Evolutionary conservation across 202 grass and related monocot species (phyloP).

Genomic region (Schoenoplectus triqueter): DNA sequence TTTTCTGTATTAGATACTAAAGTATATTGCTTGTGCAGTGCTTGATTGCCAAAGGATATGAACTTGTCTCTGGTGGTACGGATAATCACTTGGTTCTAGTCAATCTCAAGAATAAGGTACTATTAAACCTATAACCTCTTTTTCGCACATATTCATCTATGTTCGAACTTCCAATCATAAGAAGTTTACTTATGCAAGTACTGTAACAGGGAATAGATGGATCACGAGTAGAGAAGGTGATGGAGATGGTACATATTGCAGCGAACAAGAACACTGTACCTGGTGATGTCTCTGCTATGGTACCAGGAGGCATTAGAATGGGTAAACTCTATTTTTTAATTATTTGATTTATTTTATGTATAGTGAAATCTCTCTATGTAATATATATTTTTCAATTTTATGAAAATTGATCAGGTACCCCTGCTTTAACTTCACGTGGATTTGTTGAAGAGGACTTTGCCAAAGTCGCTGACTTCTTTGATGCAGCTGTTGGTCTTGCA

Average conservation of each 20-base stretch:
- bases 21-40: slow-evolving; percentile 45
- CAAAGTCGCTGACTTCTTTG: slow-evolving; percentile 94
- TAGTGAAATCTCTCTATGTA: background rate
- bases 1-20: background rate
- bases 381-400: slow-evolving; percentile 36
- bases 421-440: slow-evolving; percentile 96
- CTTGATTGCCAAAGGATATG: slow-evolving; percentile 73
- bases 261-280: slow-evolving; percentile 98
- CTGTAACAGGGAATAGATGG: slow-evolving; percentile 83
- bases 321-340: slow-evolving; percentile 52
- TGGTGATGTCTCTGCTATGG: slow-evolving; percentile 98
- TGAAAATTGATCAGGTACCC: slow-evolving; percentile 66
- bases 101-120: slow-evolving; percentile 97
- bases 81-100: slow-evolving; percentile 99
- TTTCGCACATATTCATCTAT: background rate
- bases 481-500: slow-evolving; percentile 76
- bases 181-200: slow-evolving; percentile 32
- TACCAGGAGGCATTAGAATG: slow-evolving; percentile 99
- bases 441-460: slow-evolving; percentile 97
- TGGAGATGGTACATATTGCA: slow-evolving; percentile 95
- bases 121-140: background rate
- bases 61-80: slow-evolving; percentile 95
- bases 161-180: slow-evolving; percentile 8
- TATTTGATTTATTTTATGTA: background rate
- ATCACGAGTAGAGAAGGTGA: slow-evolving; percentile 89